These are phyloP conservation scores for Solanum pennellii DNA, from an alignment of 257 asterid genomes.

Conservation along the genomic window DNA sequence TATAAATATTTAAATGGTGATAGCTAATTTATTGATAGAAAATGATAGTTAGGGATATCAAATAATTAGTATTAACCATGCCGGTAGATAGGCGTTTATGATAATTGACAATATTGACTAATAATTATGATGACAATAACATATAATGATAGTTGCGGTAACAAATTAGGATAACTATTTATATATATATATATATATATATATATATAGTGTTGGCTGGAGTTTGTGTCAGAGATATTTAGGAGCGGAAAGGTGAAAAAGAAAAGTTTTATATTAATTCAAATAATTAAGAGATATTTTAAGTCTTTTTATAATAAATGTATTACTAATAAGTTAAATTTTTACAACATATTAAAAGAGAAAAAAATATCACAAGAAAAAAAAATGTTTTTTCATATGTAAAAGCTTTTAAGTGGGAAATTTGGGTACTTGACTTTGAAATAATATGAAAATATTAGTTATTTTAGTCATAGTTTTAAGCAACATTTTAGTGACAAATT, in stretches of 20 bases:
- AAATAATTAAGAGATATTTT: no score
- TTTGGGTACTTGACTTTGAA: background rate
- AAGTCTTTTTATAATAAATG: accelerated
- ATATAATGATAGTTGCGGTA: background rate
- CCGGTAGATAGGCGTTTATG: background rate
- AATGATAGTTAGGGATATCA: background rate
- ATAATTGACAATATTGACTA: background rate
- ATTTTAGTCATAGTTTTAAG: background rate
- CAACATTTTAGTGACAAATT: background rate
- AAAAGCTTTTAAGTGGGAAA: background rate
- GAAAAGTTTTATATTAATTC: no score
- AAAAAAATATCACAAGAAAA: background rate
- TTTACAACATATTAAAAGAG: background rate
- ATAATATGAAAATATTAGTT: background rate
- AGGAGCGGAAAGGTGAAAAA: accelerated
- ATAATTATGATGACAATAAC: background rate
- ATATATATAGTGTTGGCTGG: background rate
- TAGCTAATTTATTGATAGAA: background rate
- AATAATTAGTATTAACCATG: background rate
- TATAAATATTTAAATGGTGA: background rate
- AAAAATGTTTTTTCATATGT: background rate
- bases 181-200: no score
- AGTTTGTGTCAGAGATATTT: background rate
- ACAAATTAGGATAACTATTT: no score
- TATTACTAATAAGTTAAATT: background rate